phyloP scores from a whole-genome alignment of 768 basidiomycete species.

The Xerocomus potaroensis region DNA sequence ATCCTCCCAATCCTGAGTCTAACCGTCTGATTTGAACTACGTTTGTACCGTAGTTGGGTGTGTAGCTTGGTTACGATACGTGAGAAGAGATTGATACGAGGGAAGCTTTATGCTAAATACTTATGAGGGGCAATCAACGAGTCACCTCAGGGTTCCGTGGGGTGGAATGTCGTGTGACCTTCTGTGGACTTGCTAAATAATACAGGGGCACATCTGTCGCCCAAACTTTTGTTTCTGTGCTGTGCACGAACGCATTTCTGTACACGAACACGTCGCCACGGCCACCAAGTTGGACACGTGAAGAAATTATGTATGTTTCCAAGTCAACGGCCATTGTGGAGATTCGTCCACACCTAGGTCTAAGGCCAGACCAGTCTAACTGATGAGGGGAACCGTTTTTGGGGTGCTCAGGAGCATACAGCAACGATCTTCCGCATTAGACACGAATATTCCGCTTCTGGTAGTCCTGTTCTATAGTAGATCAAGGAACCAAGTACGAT shows the following conservation, averaged over 20 bases:
- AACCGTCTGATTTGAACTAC: not conserved
- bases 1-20: not conserved
- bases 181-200: not conserved
- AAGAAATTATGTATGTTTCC: not conserved
- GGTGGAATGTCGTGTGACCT: slow-evolving; percentile 2
- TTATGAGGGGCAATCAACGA: not conserved
- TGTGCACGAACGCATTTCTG: too few relatives aligned
- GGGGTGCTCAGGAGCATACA: not conserved
- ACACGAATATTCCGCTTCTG: not conserved
- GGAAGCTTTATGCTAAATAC: not conserved
- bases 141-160: not conserved
- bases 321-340: not conserved
- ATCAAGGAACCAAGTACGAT: not conserved
- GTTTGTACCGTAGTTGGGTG: not conserved
- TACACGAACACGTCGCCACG: too few relatives aligned
- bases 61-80: not conserved
- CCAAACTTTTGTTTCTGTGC: not conserved
- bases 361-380: too few relatives aligned
- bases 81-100: not conserved
- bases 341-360: too few relatives aligned
- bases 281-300: too few relatives aligned
- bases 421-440: not conserved
- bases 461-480: not conserved
- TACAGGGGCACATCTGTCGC: not conserved
- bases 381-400: too few relatives aligned